A percentile compares a stretch with the other conserved stretches of the same genome.
phyloP scores from a whole-genome alignment of 2,329 filamentous ascomycete species.

The Plenodomus tracheiphilus region DNA sequence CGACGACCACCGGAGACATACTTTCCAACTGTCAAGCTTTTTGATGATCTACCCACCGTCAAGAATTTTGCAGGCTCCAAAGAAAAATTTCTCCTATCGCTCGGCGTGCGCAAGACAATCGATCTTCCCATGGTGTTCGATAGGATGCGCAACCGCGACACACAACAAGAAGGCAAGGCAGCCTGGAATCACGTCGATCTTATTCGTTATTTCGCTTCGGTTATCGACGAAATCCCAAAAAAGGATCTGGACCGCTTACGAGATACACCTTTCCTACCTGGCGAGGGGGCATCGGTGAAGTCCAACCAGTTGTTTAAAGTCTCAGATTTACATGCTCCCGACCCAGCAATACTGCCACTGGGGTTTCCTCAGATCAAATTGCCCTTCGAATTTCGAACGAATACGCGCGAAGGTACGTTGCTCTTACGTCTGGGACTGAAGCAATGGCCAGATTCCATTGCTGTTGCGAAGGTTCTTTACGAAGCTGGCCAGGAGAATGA shows the following conservation, averaged over 20 bases:
- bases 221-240: conserved; percentile 81
- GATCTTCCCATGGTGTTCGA: conserved; percentile 94
- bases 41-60: conserved; percentile 88
- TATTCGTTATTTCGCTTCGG: conserved; percentile 90
- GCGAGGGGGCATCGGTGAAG: conserved; percentile 49
- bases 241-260: conserved; percentile 80
- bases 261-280: conserved; percentile 79
- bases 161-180: conserved; percentile 53
- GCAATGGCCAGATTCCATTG: conserved; percentile 68
- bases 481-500: conserved; percentile 59
- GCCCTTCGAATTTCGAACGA: conserved; percentile 69
- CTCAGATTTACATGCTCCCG: conserved; percentile 42
- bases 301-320: conserved; percentile 40
- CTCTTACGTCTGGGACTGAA: conserved; percentile 73
- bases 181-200: conserved; percentile 93
- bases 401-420: conserved; percentile 69
- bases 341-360: conserved; percentile 34
- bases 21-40: conserved; percentile 90
- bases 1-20: conserved; percentile 82
- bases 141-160: conserved; percentile 69
- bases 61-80: conserved; percentile 75
- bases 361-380: conserved; percentile 62
- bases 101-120: conserved; percentile 93
- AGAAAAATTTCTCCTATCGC: conserved; percentile 80
- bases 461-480: conserved; percentile 78